A percentile compares a stretch with the other conserved stretches of the same genome.
Evolutionary conservation across 139 green algal species (phyloP).

Genomic region (Diplosphaera chodatii): DNA sequence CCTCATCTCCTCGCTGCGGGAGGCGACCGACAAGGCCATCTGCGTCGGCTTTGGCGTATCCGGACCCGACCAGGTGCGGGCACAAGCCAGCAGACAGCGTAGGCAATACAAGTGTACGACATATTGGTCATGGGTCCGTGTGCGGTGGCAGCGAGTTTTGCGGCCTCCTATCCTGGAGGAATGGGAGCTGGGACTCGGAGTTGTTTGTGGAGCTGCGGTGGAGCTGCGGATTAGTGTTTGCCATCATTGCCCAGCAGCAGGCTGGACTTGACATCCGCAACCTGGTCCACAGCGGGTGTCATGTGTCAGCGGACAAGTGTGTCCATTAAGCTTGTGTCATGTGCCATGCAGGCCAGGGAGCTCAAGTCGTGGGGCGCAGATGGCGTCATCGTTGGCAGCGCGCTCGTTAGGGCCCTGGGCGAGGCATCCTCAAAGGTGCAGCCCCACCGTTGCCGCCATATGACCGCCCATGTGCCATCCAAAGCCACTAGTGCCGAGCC

Average conservation of each 20-base stretch:
- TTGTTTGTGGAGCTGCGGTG: too few relatives aligned
- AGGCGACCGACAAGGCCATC: constrained; percentile 75
- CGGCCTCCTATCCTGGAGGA: too few relatives aligned
- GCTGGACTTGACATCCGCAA: too few relatives aligned
- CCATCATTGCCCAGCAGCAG: too few relatives aligned
- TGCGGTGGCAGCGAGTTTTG: too few relatives aligned
- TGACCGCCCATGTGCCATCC: background rate
- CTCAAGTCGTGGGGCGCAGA: constrained; percentile 90
- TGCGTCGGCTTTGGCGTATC: constrained; percentile 96
- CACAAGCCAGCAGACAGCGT: background rate
- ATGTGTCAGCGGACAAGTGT: background rate
- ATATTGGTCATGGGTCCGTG: too few relatives aligned
- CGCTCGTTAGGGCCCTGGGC: constrained; percentile 82
- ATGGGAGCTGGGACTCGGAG: too few relatives aligned
- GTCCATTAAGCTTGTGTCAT: too few relatives aligned
- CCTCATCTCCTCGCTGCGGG: constrained; percentile 69
- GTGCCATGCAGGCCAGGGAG: constrained; percentile 49
- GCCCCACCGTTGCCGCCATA: background rate
- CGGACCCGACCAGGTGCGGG: constrained; percentile 57
- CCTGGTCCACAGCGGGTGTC: too few relatives aligned
- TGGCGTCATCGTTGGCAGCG: constrained; percentile 93
- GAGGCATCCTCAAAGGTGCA: constrained; percentile 47
- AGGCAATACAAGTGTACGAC: too few relatives aligned
- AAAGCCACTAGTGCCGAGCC: background rate
- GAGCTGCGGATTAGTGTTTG: too few relatives aligned